Percentiles rank a stretch among this genome's conserved stretches.
phyloP scores from a whole-genome alignment of 371 early-diverging fungal species.

The Fennellomyces sp. region DNA sequence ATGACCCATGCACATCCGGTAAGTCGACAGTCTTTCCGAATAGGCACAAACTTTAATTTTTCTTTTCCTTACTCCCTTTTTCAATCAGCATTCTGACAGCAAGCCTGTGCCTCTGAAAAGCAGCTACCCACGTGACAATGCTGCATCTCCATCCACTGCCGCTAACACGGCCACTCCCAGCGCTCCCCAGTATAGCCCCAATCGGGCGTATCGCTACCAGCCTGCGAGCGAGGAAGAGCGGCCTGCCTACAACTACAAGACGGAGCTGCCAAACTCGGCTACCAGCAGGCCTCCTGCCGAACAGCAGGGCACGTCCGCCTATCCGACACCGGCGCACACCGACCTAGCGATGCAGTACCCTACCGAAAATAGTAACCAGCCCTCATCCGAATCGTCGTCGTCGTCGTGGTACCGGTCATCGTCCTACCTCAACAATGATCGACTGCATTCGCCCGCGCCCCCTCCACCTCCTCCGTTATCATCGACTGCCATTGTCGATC shows the following conservation, averaged over 20 bases:
- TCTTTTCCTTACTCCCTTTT: not conserved
- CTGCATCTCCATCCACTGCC: not conserved
- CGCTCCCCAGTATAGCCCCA: constrained; percentile 2
- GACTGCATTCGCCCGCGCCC: constrained; percentile 4
- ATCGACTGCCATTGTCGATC: constrained; percentile 24
- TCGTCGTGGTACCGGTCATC: constrained; percentile 4
- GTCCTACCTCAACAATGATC: constrained; percentile 1
- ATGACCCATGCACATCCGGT: constrained; percentile 22
- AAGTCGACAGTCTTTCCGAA: constrained; percentile 1
- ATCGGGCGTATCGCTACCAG: not conserved
- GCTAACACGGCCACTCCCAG: too few relatives aligned
- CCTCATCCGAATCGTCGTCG: not conserved
- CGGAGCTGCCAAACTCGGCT: not conserved
- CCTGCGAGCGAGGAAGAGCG: not conserved
- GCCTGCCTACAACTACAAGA: not conserved
- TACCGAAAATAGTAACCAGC: not conserved
- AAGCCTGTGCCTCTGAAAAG: not conserved
- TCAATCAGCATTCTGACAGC: constrained; percentile 2
- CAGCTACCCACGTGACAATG: constrained; percentile 4
- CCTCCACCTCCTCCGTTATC: constrained; percentile 10
- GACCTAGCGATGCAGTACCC: not conserved
- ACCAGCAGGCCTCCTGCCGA: not conserved
- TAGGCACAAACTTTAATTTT: not conserved
- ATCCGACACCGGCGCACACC: not conserved
- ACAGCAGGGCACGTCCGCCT: not conserved